These are phyloP conservation scores for Metschnikowia kofuensis DNA, from an alignment of 805 yeast species.

Conservation along the genomic window DNA sequence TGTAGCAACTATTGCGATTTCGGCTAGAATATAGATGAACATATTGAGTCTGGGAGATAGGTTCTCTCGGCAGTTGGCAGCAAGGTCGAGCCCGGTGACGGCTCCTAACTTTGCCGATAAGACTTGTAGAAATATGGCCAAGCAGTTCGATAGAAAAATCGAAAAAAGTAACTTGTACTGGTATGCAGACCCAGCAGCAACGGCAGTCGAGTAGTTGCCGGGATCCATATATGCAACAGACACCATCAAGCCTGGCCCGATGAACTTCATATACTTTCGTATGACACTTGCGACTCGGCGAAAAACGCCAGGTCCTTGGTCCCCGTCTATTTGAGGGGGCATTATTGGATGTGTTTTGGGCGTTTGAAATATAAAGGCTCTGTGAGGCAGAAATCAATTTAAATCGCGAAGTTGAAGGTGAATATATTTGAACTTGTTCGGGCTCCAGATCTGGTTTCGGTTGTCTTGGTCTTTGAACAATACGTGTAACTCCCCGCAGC, in stretches of 20 bases:
- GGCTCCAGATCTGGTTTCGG: too few relatives aligned
- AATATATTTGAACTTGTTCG: too few relatives aligned
- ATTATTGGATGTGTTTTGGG: too few relatives aligned
- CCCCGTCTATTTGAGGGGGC: too few relatives aligned
- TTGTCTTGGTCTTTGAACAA: too few relatives aligned
- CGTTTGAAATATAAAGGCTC: too few relatives aligned
- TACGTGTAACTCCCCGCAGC: background rate
- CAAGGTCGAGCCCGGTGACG: constrained; percentile 90
- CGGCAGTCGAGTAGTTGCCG: constrained; percentile 94
- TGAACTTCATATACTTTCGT: constrained; percentile 55
- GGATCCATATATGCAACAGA: constrained; percentile 97
- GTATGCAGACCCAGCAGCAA: constrained; percentile 88
- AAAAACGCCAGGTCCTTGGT: constrained; percentile 1
- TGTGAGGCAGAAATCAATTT: too few relatives aligned
- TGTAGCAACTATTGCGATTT: constrained; percentile 88
- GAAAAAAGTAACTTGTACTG: constrained; percentile 77
- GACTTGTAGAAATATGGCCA: constrained; percentile 85
- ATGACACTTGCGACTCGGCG: constrained; percentile 14
- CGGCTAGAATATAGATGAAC: constrained; percentile 72
- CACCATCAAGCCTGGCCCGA: constrained; percentile 97
- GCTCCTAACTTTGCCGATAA: constrained; percentile 87
- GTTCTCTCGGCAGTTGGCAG: constrained; percentile 79
- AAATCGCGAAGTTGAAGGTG: too few relatives aligned
- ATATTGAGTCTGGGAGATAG: constrained; percentile 61
- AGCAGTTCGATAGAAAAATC: constrained; percentile 71